Evolutionary conservation across 2,329 filamentous ascomycete species (phyloP), one percentile per base, ranked within the genome.

Genomic region (Pyrenophora seminiperda): DNA sequence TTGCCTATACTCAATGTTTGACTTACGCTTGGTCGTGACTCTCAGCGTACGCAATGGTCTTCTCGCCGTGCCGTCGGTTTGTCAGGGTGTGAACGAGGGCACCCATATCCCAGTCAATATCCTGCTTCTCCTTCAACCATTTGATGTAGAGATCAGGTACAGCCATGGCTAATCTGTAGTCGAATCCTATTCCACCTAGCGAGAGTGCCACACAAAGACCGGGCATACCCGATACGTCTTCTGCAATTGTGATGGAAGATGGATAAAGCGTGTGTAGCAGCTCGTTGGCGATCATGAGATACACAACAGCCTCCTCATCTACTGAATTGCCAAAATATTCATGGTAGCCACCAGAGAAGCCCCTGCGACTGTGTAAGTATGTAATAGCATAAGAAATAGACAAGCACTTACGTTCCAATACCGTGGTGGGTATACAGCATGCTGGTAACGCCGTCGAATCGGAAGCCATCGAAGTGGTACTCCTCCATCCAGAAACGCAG

Each of bases 91-190:
- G 92, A 71, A 86, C 86, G 43, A 99, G 88, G 61, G 83, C 87
- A 49, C 83, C 85, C 74, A 99, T 88, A 65, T 97, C 89, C 94
- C 94, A 99, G 7, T 96, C 83, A 56, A 91, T 80, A 66, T 99
- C 94, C 67, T 88, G 82, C 72, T 91, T 86, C 76, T 99, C 94
- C 75, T 99, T 99, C 54, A 97, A 75, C 70, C 95, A 90, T 77
- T 99, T 99, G 81, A 99, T 99, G 85, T 95, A 99, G 85, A 99
- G 90, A 73, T 99, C 94, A 3, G 94, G 94, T 56, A 99, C 86
- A 4, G 94, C 94, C 94, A 99, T 99, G 47, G 92, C 92, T 24
- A 99, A 84, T 61, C 94, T 86, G 75, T 99, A 99, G 76, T 99
- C 94, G 71, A 99, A 99, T 19, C 94, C 94, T 61, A 97, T 85